Evolutionary conservation across 805 yeast species (phyloP), one percentile per base, ranked within the genome.

Genomic region (Kodamaea laetipori): DNA sequence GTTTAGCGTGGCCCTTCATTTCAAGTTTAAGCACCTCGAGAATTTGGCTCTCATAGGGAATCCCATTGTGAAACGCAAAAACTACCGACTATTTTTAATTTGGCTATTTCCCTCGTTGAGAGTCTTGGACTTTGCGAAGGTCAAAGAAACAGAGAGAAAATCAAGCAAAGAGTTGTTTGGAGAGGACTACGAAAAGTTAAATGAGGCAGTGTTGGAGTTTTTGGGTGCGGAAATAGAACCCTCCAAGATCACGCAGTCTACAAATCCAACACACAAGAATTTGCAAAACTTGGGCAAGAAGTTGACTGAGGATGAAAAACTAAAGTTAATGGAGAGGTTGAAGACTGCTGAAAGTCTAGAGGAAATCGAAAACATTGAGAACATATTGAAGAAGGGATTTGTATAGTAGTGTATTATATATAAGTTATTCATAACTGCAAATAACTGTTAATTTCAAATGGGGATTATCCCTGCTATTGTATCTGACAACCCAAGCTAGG

Each of bases 351-450:
- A 80, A 3, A 80, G 82, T 40, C 58, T 90, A 45, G 86, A 77
- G 4, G 97, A 90, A 49, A 86, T 90, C 5, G 86, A 82, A 45
- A 66, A 78, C 39, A 76, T 90, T 17, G 95, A 88, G 58, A 67
- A 63, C 19, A 69, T 78, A 15, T 64, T 85, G 35, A 62, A 63
- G 43, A 34, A 33, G 11, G 52, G 51, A 15, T 27, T 43, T 27
- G 40, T 30, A 31, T 24, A 31, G 21, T 34, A 19, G 27, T 19
- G 12, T 37, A 24, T 25, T 15, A 25, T 21, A 24, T 37, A 24
- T 37, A n/a, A n/a, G n/a, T n/a, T n/a, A n/a, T n/a, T n/a, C n/a
- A n/a, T n/a, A n/a, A n/a, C n/a, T n/a, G n/a, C n/a, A n/a, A n/a
- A n/a, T n/a, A n/a, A n/a, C n/a, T n/a, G n/a, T n/a, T n/a, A n/a